Conservation (phyloP, 1,139 yeast genomes). For the Hyphopichia wangnamkhiaoensis region DNA sequence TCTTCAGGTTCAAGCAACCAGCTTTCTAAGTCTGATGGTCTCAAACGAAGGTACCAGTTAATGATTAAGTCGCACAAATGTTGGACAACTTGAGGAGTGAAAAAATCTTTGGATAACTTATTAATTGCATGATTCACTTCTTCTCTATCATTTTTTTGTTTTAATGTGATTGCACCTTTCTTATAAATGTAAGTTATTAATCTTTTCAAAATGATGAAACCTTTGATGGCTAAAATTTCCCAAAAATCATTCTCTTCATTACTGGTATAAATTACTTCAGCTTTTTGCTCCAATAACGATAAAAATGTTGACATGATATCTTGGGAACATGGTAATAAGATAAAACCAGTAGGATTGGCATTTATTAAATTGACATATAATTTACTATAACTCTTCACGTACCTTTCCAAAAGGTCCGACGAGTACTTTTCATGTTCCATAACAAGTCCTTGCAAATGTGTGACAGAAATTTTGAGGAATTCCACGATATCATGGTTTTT, state of each 20-base stretch:
- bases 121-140: constrained; percentile 63
- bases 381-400: constrained; percentile 75
- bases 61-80: constrained; percentile 67
- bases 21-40: constrained; percentile 72
- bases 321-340: constrained; percentile 64
- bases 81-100: constrained; percentile 56
- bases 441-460: constrained; percentile 61
- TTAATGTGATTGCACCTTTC: constrained; percentile 67
- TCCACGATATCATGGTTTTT: constrained; percentile 58
- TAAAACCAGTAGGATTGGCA: constrained; percentile 68
- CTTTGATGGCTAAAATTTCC: constrained; percentile 75
- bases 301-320: constrained; percentile 61
- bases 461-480: constrained; percentile 57
- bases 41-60: constrained; percentile 69
- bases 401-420: constrained; percentile 65
- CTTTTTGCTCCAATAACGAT: constrained; percentile 61
- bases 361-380: constrained; percentile 59
- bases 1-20: constrained; percentile 92
- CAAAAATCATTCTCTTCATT: constrained; percentile 63
- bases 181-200: constrained; percentile 62
- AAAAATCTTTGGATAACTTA: constrained; percentile 53
- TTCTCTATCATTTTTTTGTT: constrained; percentile 58
- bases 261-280: constrained; percentile 56
- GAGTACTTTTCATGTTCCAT: constrained; percentile 54
- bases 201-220: constrained; percentile 64